These are phyloP conservation scores for Termitomyces sp. DNA, from an alignment of 768 basidiomycete genomes.

Conservation along the genomic window DNA sequence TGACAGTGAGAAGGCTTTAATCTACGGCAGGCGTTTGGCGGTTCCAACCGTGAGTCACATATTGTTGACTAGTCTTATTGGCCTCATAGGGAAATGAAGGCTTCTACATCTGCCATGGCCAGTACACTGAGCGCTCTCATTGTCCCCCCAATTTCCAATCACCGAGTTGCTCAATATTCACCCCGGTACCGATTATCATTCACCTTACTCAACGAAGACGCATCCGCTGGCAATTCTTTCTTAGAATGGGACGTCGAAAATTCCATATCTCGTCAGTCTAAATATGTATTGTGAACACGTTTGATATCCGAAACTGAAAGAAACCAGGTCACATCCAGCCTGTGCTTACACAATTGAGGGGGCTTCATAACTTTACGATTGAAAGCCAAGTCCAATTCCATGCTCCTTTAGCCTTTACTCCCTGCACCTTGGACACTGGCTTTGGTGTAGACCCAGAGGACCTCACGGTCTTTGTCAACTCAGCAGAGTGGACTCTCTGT, in stretches of 20 bases:
- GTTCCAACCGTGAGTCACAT: constrained; percentile 21
- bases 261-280: constrained; percentile 58
- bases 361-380: constrained; percentile 86
- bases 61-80: constrained; percentile 16
- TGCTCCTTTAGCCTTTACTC: constrained; percentile 83
- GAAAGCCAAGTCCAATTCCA: constrained; percentile 95
- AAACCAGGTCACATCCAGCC: constrained; percentile 66
- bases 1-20: constrained; percentile 13
- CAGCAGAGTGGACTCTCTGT: constrained; percentile 96
- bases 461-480: constrained; percentile 91
- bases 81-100: not conserved
- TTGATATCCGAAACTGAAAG: not conserved
- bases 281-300: not conserved
- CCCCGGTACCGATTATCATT: constrained; percentile 86
- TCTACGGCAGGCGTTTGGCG: constrained; percentile 25
- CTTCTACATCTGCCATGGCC: constrained; percentile 21
- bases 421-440: constrained; percentile 36
- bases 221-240: constrained; percentile 56
- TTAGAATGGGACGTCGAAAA: constrained; percentile 70
- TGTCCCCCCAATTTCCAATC: constrained; percentile 37
- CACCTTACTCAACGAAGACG: constrained; percentile 89
- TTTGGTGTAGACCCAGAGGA: constrained; percentile 76
- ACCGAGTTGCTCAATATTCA: constrained; percentile 71
- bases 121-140: constrained; percentile 34
- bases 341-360: constrained; percentile 51